Percentiles rank a stretch among this genome's conserved stretches.
phyloP scores from a whole-genome alignment of 2,329 filamentous ascomycete species.

The Rhynchosporium agropyri region DNA sequence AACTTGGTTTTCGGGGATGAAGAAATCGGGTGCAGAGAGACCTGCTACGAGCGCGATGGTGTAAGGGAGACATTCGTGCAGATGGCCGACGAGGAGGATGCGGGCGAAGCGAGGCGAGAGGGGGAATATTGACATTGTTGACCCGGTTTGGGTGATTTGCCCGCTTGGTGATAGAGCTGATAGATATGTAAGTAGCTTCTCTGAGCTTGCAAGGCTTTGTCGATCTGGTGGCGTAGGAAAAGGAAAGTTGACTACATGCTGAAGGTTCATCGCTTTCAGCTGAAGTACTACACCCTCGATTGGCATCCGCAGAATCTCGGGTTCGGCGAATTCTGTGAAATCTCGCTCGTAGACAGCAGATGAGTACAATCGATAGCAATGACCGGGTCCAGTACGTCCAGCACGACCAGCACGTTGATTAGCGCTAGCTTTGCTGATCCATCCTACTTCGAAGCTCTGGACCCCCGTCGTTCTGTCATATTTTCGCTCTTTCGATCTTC shows the following conservation, averaged over 20 bases:
- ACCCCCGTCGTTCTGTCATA: slow-evolving; percentile 89
- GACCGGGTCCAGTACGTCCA: slow-evolving; percentile 90
- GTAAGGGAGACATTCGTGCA: slow-evolving; percentile 80
- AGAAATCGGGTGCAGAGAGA: slow-evolving; percentile 85
- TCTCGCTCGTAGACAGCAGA: slow-evolving; percentile 92
- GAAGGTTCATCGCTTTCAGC: slow-evolving; percentile 91
- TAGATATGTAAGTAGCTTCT: slow-evolving; percentile 83
- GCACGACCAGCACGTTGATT: slow-evolving; percentile 91
- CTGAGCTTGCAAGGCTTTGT: slow-evolving; percentile 75
- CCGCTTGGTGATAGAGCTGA: slow-evolving; percentile 74
- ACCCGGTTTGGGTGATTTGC: slow-evolving; percentile 78
- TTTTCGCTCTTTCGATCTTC: slow-evolving; percentile 86
- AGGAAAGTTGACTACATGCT: slow-evolving; percentile 89
- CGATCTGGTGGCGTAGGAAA: slow-evolving; percentile 89
- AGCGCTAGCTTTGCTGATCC: slow-evolving; percentile 97
- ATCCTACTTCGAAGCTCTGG: slow-evolving; percentile 91
- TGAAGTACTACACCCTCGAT: slow-evolving; percentile 92
- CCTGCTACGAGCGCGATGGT: slow-evolving; percentile 87
- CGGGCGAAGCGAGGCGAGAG: slow-evolving; percentile 88
- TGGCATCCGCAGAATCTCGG: slow-evolving; percentile 87
- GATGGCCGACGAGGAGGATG: slow-evolving; percentile 85
- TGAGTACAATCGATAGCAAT: slow-evolving; percentile 93
- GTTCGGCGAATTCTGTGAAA: slow-evolving; percentile 82
- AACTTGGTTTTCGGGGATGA: slow-evolving; percentile 79
- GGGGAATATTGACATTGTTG: slow-evolving; percentile 84